Conservation (phyloP, 768 basidiomycete species). For the Leccinum fibrillosum region DNA sequence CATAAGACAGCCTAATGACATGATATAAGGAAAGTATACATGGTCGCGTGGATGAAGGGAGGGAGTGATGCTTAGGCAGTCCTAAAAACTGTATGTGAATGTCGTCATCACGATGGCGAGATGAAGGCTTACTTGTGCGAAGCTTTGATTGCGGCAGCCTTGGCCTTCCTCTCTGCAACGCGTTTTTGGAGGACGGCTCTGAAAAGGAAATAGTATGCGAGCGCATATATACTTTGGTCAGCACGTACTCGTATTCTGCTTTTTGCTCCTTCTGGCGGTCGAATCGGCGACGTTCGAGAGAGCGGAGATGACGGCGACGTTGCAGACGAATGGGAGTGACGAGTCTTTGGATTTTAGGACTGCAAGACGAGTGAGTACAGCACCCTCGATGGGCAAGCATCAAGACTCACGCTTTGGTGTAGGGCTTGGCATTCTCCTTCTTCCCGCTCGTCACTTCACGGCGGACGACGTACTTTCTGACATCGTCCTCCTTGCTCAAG, state of each 20-base stretch:
- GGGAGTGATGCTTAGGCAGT: conserved; percentile 15
- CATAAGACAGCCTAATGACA: conserved; percentile 23
- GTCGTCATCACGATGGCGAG: too few relatives aligned
- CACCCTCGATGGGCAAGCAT: neutral
- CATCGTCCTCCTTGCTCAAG: conserved; percentile 96
- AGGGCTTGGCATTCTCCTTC: conserved; percentile 89
- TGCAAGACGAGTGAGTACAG: conserved; percentile 27
- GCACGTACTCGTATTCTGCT: conserved; percentile 80
- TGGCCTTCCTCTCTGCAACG: conserved; percentile 89
- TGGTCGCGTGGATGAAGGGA: conserved; percentile 4
- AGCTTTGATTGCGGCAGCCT: conserved; percentile 84
- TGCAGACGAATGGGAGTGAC: conserved; percentile 95
- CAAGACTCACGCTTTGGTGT: conserved; percentile 87
- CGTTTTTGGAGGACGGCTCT: conserved; percentile 82
- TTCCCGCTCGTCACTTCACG: conserved; percentile 86
- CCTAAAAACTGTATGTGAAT: conserved; percentile 6
- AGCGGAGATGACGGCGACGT: conserved; percentile 88
- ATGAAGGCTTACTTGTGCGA: conserved; percentile 59
- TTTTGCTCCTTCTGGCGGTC: conserved; percentile 96
- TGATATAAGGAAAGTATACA: conserved; percentile 21
- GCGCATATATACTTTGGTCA: neutral
- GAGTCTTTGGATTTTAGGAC: conserved; percentile 95
- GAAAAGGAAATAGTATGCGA: neutral
- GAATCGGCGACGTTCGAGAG: conserved; percentile 84
- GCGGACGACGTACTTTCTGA: conserved; percentile 94